Conservation (phyloP, 129 eudicot genomes). For the Centaurea solstitialis region DNA sequence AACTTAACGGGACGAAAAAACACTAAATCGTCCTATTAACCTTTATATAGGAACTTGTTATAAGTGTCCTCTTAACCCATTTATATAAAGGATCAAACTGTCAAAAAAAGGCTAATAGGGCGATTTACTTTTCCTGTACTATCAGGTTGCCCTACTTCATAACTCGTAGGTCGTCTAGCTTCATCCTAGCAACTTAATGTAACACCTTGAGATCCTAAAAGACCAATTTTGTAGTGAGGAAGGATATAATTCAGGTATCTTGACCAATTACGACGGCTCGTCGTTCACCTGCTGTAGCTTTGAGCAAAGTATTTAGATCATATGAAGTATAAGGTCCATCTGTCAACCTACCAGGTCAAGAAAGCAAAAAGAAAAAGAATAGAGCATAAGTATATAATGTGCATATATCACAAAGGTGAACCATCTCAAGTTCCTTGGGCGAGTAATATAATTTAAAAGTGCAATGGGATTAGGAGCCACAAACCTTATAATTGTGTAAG, state of each 20-base stretch:
- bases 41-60: no score
- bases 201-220: no score
- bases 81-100: no score
- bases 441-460: not conserved
- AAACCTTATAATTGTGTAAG: conserved; percentile 85
- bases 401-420: not conserved
- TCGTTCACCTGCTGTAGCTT: conserved; percentile 97
- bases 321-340: conserved; percentile 99
- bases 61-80: not conserved
- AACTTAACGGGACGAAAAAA: no score
- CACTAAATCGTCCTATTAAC: no score
- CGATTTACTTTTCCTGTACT: not conserved
- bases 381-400: conserved; percentile 6
- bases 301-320: conserved; percentile 87
- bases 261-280: conserved; percentile 90
- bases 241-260: conserved; percentile 45
- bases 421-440: not conserved
- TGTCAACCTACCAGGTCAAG: conserved; percentile 88
- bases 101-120: not conserved
- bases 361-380: no score
- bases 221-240: no score
- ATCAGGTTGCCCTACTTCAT: not conserved
- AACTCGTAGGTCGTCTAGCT: not conserved
- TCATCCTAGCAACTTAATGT: not conserved
- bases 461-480: not conserved